phyloP scores from a whole-genome alignment of 441 rosid genomes.

The Pelargonium fulgidum region DNA sequence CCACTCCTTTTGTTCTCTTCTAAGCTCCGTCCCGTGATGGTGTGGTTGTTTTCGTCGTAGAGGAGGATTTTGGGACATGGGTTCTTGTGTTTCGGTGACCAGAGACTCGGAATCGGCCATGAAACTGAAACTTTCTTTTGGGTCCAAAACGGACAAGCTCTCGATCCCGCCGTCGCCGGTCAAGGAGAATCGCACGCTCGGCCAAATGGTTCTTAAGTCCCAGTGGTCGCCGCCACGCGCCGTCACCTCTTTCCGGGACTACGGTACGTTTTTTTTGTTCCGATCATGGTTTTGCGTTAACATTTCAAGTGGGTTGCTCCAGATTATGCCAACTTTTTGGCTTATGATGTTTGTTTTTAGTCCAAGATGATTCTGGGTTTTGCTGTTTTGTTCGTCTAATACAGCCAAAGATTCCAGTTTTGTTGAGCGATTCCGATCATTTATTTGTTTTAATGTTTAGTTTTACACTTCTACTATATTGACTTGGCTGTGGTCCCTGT shows the following conservation, averaged over 20 bases:
- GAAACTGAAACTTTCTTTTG: constrained; percentile 33
- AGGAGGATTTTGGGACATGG: constrained; percentile 31
- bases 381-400: no score
- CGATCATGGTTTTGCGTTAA: neutral
- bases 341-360: neutral
- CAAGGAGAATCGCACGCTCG: constrained; percentile 37
- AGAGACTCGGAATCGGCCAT: constrained; percentile 35
- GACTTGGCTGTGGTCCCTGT: no score
- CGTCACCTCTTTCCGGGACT: constrained; percentile 33
- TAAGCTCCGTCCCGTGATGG: neutral
- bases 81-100: constrained; percentile 52
- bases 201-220: constrained; percentile 22
- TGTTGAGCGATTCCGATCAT: no score
- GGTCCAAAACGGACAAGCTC: constrained; percentile 38
- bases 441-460: no score
- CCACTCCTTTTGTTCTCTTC: neutral
- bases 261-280: constrained; percentile 31
- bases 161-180: constrained; percentile 52
- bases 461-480: no score
- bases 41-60: neutral
- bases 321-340: neutral
- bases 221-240: constrained; percentile 35
- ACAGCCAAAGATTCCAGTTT: no score
- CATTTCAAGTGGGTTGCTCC: neutral
- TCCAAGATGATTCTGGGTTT: neutral